A percentile compares a stretch with the other conserved stretches of the same genome.
Conservation (phyloP, 805 yeast genomes). For the Spathaspora arborariae region DNA sequence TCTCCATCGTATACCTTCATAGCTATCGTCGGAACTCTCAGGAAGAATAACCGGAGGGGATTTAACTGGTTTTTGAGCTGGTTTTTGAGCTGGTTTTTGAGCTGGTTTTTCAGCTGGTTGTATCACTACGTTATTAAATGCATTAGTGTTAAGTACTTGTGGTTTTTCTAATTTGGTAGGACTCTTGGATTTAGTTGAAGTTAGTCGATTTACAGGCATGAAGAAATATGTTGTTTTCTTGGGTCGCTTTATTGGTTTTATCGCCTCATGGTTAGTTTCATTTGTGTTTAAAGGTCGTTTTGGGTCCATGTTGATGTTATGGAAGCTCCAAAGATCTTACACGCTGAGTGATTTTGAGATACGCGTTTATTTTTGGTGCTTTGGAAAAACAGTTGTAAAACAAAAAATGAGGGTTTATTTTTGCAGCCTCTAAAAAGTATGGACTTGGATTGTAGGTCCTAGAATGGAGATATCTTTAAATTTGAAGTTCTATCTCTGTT, state of each 20-base stretch:
- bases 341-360: not conserved
- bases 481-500: no score
- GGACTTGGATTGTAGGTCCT: no score
- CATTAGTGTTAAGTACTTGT: no score
- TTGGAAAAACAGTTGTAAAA: not conserved
- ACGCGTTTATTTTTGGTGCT: not conserved
- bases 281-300: not conserved
- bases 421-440: no score
- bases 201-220: constrained; percentile 30
- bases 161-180: not conserved
- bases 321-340: not conserved
- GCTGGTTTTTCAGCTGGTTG: not conserved
- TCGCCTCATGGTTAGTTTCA: constrained; percentile 1
- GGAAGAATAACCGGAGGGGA: constrained; percentile 16
- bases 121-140: no score
- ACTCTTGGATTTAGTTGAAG: constrained; percentile 4
- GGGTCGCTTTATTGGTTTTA: constrained; percentile 6
- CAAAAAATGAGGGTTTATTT: no score
- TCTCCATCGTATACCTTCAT: constrained; percentile 44
- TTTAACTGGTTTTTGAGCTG: no score
- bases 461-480: no score
- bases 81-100: no score
- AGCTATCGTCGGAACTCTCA: constrained; percentile 41
- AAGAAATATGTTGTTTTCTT: constrained; percentile 31
- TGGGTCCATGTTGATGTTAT: not conserved